Evolutionary conservation across 2,329 filamentous ascomycete species (phyloP).

Genomic region (Ascochyta rabiei): DNA sequence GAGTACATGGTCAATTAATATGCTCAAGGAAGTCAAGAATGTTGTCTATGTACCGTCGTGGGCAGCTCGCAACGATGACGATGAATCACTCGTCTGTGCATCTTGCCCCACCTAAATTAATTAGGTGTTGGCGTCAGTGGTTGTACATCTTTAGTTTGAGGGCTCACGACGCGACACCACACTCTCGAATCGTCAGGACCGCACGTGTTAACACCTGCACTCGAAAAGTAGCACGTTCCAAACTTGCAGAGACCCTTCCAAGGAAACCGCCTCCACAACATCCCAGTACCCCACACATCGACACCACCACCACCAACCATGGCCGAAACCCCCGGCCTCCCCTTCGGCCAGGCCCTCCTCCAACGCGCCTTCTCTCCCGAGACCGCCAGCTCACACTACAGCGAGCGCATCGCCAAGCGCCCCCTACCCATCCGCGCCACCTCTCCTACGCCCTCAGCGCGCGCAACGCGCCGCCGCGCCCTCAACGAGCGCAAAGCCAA

Average conservation of each 20-base stretch:
- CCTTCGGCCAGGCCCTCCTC: slow-evolving; percentile 64
- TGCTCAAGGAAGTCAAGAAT: no score
- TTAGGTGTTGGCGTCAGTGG: slow-evolving; percentile 1
- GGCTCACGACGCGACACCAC: neutral
- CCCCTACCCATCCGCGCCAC: slow-evolving; percentile 79
- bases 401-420: slow-evolving; percentile 81
- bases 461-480: slow-evolving; percentile 55
- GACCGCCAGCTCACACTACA: slow-evolving; percentile 72
- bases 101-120: neutral
- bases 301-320: slow-evolving; percentile 25
- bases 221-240: no score
- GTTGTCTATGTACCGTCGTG: neutral
- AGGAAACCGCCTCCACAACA: neutral
- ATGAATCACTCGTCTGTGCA: neutral
- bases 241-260: neutral
- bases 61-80: neutral
- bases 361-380: slow-evolving; percentile 78
- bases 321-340: slow-evolving; percentile 20
- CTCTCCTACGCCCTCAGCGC: slow-evolving; percentile 64
- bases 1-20: no score
- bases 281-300: neutral
- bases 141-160: neutral
- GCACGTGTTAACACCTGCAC: no score
- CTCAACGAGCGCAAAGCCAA: slow-evolving; percentile 53
- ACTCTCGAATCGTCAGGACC: neutral